These are phyloP conservation scores for Fusarium denticulatum DNA, from an alignment of 2,329 filamentous ascomycete genomes.

Conservation along the genomic window DNA sequence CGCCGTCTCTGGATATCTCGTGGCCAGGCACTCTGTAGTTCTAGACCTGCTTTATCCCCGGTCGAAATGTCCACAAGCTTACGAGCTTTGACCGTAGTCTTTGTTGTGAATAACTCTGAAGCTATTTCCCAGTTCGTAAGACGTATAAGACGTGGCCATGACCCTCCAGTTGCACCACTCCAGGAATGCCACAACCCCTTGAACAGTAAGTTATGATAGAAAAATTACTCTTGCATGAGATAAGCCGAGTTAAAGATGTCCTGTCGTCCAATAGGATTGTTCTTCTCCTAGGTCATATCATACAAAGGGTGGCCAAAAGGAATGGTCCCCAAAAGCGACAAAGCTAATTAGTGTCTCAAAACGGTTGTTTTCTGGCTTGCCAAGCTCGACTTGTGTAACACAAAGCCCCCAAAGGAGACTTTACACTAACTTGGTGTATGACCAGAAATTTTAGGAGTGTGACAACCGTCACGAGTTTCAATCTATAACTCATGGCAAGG, in stretches of 20 bases:
- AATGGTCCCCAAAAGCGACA: neutral
- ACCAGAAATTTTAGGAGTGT: neutral
- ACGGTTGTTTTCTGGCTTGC: neutral
- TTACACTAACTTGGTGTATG: neutral
- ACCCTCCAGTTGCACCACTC: neutral
- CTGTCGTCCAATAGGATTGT: neutral
- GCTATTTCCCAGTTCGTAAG: neutral
- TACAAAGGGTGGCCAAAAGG: neutral
- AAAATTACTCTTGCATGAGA: neutral
- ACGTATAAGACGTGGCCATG: neutral
- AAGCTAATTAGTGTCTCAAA: conserved; percentile 24
- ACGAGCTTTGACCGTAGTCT: neutral
- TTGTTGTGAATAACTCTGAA: neutral
- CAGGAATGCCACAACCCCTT: conserved; percentile 6
- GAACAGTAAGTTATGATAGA: neutral
- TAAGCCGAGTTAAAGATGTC: neutral
- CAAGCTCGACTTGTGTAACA: neutral
- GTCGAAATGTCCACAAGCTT: neutral
- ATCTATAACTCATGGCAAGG: neutral
- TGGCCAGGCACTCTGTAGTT: neutral
- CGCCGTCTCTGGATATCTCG: neutral
- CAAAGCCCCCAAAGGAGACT: neutral
- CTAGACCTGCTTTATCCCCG: neutral
- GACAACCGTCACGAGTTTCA: neutral
- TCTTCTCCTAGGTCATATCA: neutral